Base-by-base conservation (phyloP, 164 flowering plant genomes). In the Tetracentron sinense region DNA sequence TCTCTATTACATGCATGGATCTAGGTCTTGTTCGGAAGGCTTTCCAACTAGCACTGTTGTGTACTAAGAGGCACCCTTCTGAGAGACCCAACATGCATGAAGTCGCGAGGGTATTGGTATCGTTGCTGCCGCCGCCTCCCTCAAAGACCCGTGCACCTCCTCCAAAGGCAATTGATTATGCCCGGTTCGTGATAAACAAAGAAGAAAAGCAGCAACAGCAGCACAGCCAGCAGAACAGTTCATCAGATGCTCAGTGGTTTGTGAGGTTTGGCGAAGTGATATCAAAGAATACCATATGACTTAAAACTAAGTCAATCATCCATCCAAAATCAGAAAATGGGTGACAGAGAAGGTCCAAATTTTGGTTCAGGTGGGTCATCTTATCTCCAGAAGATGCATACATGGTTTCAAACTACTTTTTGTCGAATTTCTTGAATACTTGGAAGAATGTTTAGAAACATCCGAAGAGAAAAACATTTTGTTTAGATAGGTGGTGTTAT, bases 21-120 rank as follows among this genome's bases (percentile, higher is more conserved):
- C 30, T 80, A 28, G 38, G 72, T 14, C 87, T 83, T n/a, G 86
- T 86, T 3, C 73, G 76, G 52, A 90, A 90, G 76, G 78, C 85
- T 14, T 89, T 90, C 72, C 97, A 89, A 60, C 95, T 93, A 19
- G 98, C 96, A 12, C 64, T 93, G 42, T 77, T 93, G 14, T 93
- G 98, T 80, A 82, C 95, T 0, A 90, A 83, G 74, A 74, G 71
- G 7, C 62, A 77, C 46, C 94, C 95, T 0, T 82, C 81, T 0
- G 98, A 89, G 58, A 68, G 98, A 48, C 97, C 98, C 26, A 87
- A 80, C 17, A 93, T 93, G 98, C 95, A 87, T 12, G 92, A 87
- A 59, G 97, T 93, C 38, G 64, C 88, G 1, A 66, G 88, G 52
- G 85, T 93, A 21, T 66, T 93, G 46, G 66, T 79, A 21, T 90